These are phyloP conservation scores for Arctostaphylos glauca DNA, from an alignment of 148 eudicot genomes.

Conservation along the genomic window DNA sequence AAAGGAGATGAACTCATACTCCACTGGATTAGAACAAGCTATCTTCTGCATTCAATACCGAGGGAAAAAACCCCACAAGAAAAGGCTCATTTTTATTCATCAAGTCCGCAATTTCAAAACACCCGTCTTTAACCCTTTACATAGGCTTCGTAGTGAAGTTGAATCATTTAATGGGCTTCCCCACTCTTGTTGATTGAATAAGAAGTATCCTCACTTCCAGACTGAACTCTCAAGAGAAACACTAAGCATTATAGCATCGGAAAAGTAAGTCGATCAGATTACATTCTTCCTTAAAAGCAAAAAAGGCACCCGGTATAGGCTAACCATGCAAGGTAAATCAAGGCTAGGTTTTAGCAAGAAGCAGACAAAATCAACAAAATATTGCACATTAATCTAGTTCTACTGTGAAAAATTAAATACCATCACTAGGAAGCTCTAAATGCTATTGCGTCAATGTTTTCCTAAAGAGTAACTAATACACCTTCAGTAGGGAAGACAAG, in stretches of 20 bases:
- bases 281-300: not conserved
- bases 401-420: not conserved
- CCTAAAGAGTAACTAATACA: not conserved
- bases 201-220: not conserved
- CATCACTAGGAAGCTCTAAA: not conserved
- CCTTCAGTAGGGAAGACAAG: not conserved
- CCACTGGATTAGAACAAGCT: not conserved
- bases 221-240: not conserved
- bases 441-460: not conserved
- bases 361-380: not conserved
- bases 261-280: not conserved
- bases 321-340: not conserved
- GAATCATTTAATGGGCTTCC: not conserved
- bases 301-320: not conserved
- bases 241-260: not conserved
- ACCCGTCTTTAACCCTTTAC: not conserved
- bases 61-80: not conserved
- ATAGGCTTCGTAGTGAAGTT: not conserved
- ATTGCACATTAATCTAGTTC: constrained; percentile 1
- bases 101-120: not conserved
- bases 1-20: not conserved
- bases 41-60: not conserved
- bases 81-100: not conserved
- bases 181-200: not conserved
- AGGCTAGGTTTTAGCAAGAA: not conserved